phyloP scores from a whole-genome alignment of 345 rosid genomes.

The Brassica juncea region DNA sequence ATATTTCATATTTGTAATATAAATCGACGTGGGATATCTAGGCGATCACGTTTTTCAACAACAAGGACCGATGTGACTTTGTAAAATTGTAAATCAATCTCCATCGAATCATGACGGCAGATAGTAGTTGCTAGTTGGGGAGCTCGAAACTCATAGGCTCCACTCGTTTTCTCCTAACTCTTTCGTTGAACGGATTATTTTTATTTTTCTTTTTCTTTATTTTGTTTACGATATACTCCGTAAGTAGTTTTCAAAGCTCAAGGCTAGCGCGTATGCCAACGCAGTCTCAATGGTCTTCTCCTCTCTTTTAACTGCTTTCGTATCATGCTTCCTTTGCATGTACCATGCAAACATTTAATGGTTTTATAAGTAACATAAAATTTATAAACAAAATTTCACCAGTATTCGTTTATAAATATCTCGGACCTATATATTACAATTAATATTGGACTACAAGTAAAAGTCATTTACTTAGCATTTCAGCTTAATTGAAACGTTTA shows the following conservation, averaged over 20 bases:
- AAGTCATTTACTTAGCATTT: not conserved
- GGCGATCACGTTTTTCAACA: conserved; percentile 11
- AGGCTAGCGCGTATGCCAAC: conserved; percentile 6
- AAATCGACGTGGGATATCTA: not conserved
- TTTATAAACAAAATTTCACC: not conserved
- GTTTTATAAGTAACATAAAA: not conserved
- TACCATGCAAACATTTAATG: conserved; percentile 2
- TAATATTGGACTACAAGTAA: not conserved
- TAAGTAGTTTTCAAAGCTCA: not conserved
- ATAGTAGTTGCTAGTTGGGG: conserved; percentile 33
- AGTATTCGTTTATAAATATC: not conserved
- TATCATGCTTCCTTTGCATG: conserved; percentile 9
- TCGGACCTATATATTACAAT: not conserved
- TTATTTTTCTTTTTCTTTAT: not conserved
- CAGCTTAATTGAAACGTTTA: not conserved
- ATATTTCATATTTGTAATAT: not conserved
- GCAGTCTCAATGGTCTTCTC: conserved; percentile 11
- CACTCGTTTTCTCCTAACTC: not conserved
- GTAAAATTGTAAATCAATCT: not conserved
- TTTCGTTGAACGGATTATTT: not conserved
- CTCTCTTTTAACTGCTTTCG: not conserved
- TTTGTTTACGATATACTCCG: too few relatives aligned
- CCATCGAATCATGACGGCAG: conserved; percentile 20
- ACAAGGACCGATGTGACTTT: conserved; percentile 1
- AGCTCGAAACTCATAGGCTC: conserved; percentile 19